phyloP scores from a whole-genome alignment of 1,139 yeast genomes.

The Suhomyces terraborum region DNA sequence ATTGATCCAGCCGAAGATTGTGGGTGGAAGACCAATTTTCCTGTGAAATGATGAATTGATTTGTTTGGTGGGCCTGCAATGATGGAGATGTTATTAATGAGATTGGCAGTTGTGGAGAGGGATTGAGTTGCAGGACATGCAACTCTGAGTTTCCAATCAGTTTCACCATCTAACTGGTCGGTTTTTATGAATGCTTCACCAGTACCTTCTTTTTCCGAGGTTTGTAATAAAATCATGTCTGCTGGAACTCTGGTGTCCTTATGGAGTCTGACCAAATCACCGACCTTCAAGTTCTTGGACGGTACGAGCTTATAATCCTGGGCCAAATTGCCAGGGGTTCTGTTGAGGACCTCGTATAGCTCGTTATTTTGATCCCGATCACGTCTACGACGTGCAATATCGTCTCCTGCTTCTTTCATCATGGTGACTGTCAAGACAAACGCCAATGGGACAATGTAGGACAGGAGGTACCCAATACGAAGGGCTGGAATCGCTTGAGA shows the following conservation, averaged over 20 bases:
- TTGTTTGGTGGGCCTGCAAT: slow-evolving; percentile 79
- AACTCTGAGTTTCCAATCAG: slow-evolving; percentile 94
- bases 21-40: slow-evolving; percentile 58
- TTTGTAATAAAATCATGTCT: slow-evolving; percentile 80
- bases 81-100: slow-evolving; percentile 49
- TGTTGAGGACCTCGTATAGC: slow-evolving; percentile 66
- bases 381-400: slow-evolving; percentile 83
- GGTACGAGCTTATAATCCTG: slow-evolving; percentile 45
- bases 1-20: slow-evolving; percentile 25
- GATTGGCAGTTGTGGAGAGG: slow-evolving; percentile 39
- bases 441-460: slow-evolving; percentile 90
- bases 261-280: slow-evolving; percentile 79
- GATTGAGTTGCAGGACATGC: slow-evolving; percentile 75
- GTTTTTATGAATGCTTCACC: slow-evolving; percentile 96
- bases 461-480: slow-evolving; percentile 89
- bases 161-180: slow-evolving; percentile 97
- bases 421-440: slow-evolving; percentile 91
- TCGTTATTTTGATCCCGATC: slow-evolving; percentile 90
- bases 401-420: slow-evolving; percentile 95
- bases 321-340: slow-evolving; percentile 27
- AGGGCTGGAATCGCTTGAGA: slow-evolving; percentile 92
- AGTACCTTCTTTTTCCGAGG: slow-evolving; percentile 63
- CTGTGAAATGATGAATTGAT: slow-evolving; percentile 78
- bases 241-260: slow-evolving; percentile 92
- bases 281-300: slow-evolving; percentile 74